Conservation (phyloP, 2,329 filamentous ascomycete species). For the Arachnopeziza araneosa region DNA sequence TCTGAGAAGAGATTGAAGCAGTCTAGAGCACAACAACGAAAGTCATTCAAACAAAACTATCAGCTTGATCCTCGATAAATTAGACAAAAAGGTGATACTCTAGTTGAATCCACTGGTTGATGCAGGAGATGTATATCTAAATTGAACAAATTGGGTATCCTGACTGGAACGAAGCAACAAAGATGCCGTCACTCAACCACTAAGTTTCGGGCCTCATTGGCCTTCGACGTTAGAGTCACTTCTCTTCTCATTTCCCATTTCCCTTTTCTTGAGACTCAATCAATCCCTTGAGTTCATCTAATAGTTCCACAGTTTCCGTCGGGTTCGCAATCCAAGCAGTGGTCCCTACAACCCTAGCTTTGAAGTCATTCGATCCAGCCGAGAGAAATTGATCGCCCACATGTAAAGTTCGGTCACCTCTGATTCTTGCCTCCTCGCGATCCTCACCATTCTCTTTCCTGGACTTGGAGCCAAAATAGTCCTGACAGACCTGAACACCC, state of each 20-base stretch:
- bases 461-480: constrained; percentile 64
- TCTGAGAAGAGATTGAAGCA: no score
- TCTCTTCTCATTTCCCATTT: neutral
- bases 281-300: constrained; percentile 72
- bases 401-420: constrained; percentile 76
- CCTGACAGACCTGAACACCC: constrained; percentile 89
- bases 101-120: no score
- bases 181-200: neutral
- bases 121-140: no score
- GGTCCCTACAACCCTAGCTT: constrained; percentile 83
- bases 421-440: constrained; percentile 40
- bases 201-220: neutral
- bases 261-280: constrained; percentile 10
- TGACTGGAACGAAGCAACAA: no score
- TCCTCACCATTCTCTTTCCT: constrained; percentile 25
- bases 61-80: no score
- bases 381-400: constrained; percentile 96
- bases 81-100: no score
- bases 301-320: constrained; percentile 77
- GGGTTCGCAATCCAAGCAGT: constrained; percentile 97
- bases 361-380: constrained; percentile 95
- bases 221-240: neutral
- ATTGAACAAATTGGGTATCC: no score
- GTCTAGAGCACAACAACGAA: no score
- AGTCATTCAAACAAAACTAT: no score